These are phyloP conservation scores for Endocalyx cinctus DNA, from an alignment of 2,329 filamentous ascomycete species.

Conservation along the genomic window DNA sequence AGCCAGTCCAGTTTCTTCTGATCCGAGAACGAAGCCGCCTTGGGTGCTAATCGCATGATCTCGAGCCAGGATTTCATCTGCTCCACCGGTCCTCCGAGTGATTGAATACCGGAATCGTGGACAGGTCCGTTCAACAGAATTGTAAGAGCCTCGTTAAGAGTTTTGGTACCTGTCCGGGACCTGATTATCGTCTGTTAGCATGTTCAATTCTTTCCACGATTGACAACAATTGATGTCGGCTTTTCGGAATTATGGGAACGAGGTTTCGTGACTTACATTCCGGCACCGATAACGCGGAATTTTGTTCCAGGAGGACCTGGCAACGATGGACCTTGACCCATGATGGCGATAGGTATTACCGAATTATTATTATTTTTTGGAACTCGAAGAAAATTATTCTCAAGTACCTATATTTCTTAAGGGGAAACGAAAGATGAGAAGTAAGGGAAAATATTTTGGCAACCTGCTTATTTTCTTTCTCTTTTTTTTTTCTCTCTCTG, in stretches of 20 bases:
- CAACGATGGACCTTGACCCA: conserved; percentile 28
- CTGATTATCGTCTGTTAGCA: conserved; percentile 17
- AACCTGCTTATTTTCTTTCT: too few species aligned
- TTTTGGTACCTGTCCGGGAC: conserved; percentile 34
- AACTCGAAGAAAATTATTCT: neutral
- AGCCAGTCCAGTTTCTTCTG: conserved; percentile 31
- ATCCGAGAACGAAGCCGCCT: conserved; percentile 22
- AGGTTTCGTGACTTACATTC: conserved; percentile 23
- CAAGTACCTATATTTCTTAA: too few species aligned
- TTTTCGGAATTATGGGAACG: neutral
- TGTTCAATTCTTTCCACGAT: conserved; percentile 1
- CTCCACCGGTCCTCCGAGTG: conserved; percentile 29
- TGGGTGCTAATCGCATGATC: conserved; percentile 28
- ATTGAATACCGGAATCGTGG: conserved; percentile 31
- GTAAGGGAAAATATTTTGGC: too few species aligned
- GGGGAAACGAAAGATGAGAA: too few species aligned
- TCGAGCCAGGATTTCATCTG: conserved; percentile 30
- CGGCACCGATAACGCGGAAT: conserved; percentile 31
- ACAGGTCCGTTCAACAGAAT: conserved; percentile 31
- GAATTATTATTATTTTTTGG: conserved; percentile 1
- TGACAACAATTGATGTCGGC: conserved; percentile 3
- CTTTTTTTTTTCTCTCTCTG: too few species aligned
- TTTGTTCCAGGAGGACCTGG: conserved; percentile 28
- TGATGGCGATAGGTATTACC: conserved; percentile 8
- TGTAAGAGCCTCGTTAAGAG: conserved; percentile 31